Base-by-base conservation (phyloP, 768 basidiomycete species). In the Tephrocybe sp. region DNA sequence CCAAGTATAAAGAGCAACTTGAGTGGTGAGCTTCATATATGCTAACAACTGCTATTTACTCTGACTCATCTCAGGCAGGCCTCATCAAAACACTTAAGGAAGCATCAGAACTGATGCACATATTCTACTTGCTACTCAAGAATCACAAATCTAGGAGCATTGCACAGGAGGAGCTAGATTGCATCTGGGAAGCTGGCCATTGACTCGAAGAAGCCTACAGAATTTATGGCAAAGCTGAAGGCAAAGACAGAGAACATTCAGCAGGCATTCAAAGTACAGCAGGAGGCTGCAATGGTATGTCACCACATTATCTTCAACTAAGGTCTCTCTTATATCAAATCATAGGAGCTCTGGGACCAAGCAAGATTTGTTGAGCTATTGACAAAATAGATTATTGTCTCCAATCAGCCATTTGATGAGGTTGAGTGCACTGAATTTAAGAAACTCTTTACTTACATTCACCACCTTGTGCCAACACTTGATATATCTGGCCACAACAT, bases 251-350 rank as follows among this genome's bases (percentile, higher is more conserved):
- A 34, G n/a, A 49, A 41, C 25, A 44, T 54, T 11, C 10, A 54
- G 30, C 36, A 54, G 18, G 47, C 47, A 3, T 48, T 54, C 42
- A 20, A 42, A n/a, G 24, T 36, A 18, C 52, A 48, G 30, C 41
- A 23, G 9, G 34, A 46, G 18, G 34, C 20, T 14, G 45, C 46
- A 23, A 28, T 11, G 33, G 46, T 53, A 37, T 11, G 46, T 30
- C 10, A 26, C 9, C 36, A 5, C 38, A 45, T 17, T 18, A 10
- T 37, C 15, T 37, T 25, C 23, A 30, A 12, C 18, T 38, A 23
- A 12, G 28, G 7, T 30, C 12, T 5, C 7, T 30, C 28, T 12
- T 6, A 30, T 30, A 30, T 30, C 28, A n/a, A n/a, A n/a, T n/a
- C n/a, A n/a, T n/a, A n/a, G n/a, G n/a, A n/a, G n/a, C n/a, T n/a